Base-by-base conservation (phyloP, 352 stramenopile genomes). In the Pythium grandisporangium region DNA sequence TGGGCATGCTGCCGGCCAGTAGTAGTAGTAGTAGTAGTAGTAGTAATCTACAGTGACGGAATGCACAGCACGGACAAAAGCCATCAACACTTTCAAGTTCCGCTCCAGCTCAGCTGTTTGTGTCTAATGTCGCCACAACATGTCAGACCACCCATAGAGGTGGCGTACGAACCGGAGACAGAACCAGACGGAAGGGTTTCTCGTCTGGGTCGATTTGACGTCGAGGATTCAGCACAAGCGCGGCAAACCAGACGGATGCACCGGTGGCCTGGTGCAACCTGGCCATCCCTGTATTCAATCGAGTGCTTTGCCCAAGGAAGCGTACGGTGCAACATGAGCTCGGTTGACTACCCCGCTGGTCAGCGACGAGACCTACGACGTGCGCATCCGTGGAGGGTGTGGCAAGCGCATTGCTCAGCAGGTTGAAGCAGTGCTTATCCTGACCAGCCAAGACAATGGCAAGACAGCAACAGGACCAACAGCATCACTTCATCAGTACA, bases 381-480 rank as follows among this genome's bases (percentile, higher is more conserved):
- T 72, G 43, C 2, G 55, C 42, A 12, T 36, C 33, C 16, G 13
- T 30, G 22, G 42, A 1, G 43, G 20, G 5, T 24, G 34, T 51
- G 19, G 40, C 27, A 22, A 80, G 46, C 13, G 45, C 45, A 4
- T 69, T 43, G 1, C 48, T 41, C 16, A 83, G 51, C 19, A 61
- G 35, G 6, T 34, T 32, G 37, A 76, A 80, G 47, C 70, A 80
- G 33, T 61, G 36, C 33, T 83, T 83, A 47, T 83, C 70, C 70
- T 83, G 32, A 17, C 8, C 14, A n/a, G n/a, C n/a, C n/a, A n/a
- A n/a, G n/a, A n/a, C n/a, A n/a, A n/a, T n/a, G n/a, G n/a, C n/a
- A n/a, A n/a, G n/a, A n/a, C n/a, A n/a, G n/a, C n/a, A n/a, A n/a
- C n/a, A n/a, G n/a, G n/a, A n/a, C n/a, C n/a, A n/a, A n/a, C n/a